Evolutionary conservation across 257 asterid species (phyloP), one percentile per base, ranked within the genome.

Genomic region (Solanum ossicruentum): DNA sequence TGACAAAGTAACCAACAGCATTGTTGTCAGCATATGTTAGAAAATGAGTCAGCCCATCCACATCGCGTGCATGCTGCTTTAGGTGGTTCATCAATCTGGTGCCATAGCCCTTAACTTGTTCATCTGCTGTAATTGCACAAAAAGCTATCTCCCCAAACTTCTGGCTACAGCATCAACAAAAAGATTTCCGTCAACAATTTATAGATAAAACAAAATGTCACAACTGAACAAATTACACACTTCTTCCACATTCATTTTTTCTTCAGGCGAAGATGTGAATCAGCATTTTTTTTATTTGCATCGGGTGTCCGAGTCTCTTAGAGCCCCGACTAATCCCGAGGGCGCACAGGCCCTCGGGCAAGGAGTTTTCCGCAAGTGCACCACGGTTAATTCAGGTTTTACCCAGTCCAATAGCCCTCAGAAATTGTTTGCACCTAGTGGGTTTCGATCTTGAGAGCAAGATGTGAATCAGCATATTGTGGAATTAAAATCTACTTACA

Each of bases 1-100:
- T 97, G 91, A 88, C 96, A 91, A 97, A 97, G 93, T 97, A 97
- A 86, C 99, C 99, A 85, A 97, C 99, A 57, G 99, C 99, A 87
- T 97, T 95, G 88, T 97, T 97, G 91, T 97, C 99, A 84, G 99
- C 99, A 90, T 95, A 97, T 5, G 99, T 97, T 88, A 97, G 96
- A 87, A 97, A 97, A 88, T 97, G 99, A 66, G 99, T 92, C 80
- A 95, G 88, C 66, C 98, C 98, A 88, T 97, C 99, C 84, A 87
- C 93, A 90, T 97, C 99, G 84, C 98, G 99, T 57, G 99, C 99
- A 81, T 94, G 93, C 92, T 94, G 94, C 92, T 97, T 97, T 70
- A 97, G 90, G 92, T 97, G 98, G 90, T 95, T 97, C 99, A 97
- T 97, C 87, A 97, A 91, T 89, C 99, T 91, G 81, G 99, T 95